Base-by-base conservation (phyloP, 1,284 basidiomycete genomes). In the Ceratobasidium sp. region DNA sequence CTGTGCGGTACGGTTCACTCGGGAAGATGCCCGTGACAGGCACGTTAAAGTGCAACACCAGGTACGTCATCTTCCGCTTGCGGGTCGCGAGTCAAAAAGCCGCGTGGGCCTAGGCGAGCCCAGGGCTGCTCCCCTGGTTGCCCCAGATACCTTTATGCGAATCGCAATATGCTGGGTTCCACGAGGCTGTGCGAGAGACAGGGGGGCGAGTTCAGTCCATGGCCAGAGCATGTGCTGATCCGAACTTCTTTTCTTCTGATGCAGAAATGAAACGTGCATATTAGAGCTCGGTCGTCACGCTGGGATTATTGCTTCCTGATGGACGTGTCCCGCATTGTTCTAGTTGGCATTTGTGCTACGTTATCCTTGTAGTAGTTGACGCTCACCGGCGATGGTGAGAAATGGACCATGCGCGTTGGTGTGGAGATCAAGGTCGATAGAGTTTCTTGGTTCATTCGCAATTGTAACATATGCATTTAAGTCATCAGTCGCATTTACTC, bases 31-130 rank as follows among this genome's bases (percentile, higher is more conserved):
- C 32, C 71, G 71, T 0, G 71, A 74, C 71, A 74, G 71, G 59
- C 71, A 74, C 59, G 71, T 74, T 49, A 74, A 74, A 57, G 71
- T 74, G 25, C 71, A 74, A 54, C 71, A 74, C 61, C 57, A 64
- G 57, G 71, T 74, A 64, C 71, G 71, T 74, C 71, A 74, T 74
- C 59, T 25, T 44, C 32, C 13, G 17, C 40, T 64, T 22, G 25
- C n/a, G 37, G n/a, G 32, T 25, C 40, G 17, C 32, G 22, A 13
- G 44, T 32, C 57, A 44, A 40, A 32, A n/a, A 7, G 44, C 69
- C 49, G 57, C 52, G 8, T 43, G 13, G 34, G 68, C 32, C 52
- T 37, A 59, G 68, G 29, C 62, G n/a, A 22, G 2, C 22, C 19
- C 49, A 67, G 65, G 65, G 65, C 49, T 52, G 49, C 46, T 37